Conservation (phyloP, 1,284 basidiomycete genomes). For the Leccinum solheimii region DNA sequence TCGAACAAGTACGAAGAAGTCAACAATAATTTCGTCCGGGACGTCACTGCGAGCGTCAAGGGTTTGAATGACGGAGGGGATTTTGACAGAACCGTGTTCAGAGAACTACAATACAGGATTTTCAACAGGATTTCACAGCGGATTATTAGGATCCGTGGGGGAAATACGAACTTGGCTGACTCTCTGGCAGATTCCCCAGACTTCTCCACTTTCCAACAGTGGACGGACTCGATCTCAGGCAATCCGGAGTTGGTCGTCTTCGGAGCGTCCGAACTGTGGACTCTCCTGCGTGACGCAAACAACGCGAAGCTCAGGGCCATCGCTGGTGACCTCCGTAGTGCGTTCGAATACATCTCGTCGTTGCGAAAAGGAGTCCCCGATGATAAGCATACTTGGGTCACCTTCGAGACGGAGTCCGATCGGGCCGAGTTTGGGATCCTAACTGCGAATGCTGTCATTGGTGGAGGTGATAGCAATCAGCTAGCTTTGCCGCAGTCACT, state of each 20-base stretch:
- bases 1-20: background rate
- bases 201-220: background rate
- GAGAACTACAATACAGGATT: background rate
- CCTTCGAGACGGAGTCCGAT: background rate
- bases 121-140: background rate
- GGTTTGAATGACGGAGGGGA: background rate
- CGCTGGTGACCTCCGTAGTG: background rate
- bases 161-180: background rate
- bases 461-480: background rate
- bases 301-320: background rate
- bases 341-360: background rate
- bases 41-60: background rate
- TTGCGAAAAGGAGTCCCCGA: background rate
- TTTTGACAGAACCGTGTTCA: background rate
- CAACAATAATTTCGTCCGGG: background rate
- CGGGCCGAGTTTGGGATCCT: background rate
- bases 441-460: background rate
- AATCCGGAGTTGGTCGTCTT: background rate
- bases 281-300: background rate
- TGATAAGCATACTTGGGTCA: background rate
- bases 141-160: background rate
- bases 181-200: background rate
- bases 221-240: background rate
- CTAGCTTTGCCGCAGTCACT: background rate
- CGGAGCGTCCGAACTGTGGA: background rate